Evolutionary conservation across 805 yeast genomes (phyloP).

Genomic region (Candida ipomoeae): DNA sequence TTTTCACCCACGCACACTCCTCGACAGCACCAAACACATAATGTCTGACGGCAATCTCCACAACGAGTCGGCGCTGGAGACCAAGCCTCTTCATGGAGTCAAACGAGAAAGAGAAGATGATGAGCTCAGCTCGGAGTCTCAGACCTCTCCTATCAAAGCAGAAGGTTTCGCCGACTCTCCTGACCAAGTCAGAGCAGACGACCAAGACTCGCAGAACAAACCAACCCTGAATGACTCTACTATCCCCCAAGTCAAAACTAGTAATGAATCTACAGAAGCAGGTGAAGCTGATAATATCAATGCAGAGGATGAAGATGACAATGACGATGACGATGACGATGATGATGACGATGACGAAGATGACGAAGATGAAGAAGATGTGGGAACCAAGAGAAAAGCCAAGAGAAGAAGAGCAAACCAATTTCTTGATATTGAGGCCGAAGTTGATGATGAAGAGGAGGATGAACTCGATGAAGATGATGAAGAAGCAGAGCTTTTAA

Average conservation of each 20-base stretch:
- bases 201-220: neutral
- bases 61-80: neutral
- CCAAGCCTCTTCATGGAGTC: constrained; percentile 5
- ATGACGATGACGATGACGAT: constrained; percentile 9
- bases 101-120: constrained; percentile 12
- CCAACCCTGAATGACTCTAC: neutral
- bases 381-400: constrained; percentile 42
- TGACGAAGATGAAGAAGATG: constrained; percentile 47
- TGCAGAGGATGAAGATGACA: constrained; percentile 4
- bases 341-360: constrained; percentile 52
- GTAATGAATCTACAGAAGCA: neutral
- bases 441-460: constrained; percentile 96
- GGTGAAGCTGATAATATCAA: neutral
- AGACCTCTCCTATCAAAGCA: neutral
- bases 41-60: constrained; percentile 9
- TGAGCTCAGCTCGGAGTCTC: neutral
- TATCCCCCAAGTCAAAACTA: neutral
- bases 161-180: constrained; percentile 14
- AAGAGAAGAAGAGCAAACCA: constrained; percentile 61
- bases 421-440: constrained; percentile 97
- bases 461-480: constrained; percentile 86
- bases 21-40: neutral
- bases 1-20: constrained; percentile 5
- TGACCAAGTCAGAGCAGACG: constrained; percentile 15
- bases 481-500: constrained; percentile 80